Evolutionary conservation across 2,329 filamentous ascomycete species (phyloP), one percentile per base, ranked within the genome.

Genomic region (Aspergillus calidoustus): DNA sequence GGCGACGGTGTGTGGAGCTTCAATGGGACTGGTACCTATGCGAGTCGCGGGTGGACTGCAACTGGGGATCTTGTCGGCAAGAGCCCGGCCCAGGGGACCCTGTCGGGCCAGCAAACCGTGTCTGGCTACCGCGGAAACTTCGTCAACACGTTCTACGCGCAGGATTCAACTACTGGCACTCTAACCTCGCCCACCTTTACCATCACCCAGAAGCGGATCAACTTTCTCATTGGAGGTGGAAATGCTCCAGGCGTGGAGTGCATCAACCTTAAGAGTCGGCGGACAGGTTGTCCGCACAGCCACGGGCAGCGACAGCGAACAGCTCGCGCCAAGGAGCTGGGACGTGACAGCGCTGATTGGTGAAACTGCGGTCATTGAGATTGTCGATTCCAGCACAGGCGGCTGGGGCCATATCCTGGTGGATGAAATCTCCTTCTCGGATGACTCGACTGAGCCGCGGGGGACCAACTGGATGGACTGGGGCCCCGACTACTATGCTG

Each of bases 401-500:
- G 51, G 51, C 51, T 54, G 51, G 51, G 51, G 51, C 34, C 51
- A 54, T 54, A 41, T 44, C 19, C n/a, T 13, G 9, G 22, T 54
- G 1, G 34, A 54, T 28, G 7, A 43, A 23, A 54, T 54, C 22
- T 54, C 34, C 51, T 54, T 54, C 51, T 54, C 34, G 17, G 23
- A 43, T 25, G 19, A 3, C 2, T 17, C 7, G n/a, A 31, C 51
- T 9, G 22, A 13, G 51, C 19, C 19, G 11, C 8, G 23, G 2
- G n/a, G 9, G 7, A 28, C 63, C 7, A 73, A 73, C 47, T 74
- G 71, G 72, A 43, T 73, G 54, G 72, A 73, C 51, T 67, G 61
- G 56, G 72, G 72, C n/a, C 71, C 71, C 1, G 71, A 74, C 58
- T 73, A 68, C 38, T 74, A 74, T 53, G 71, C 72, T 5, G 63